A percentile compares a stretch with the other conserved stretches of the same genome.
These are phyloP conservation scores for Pestalotiopsis sp. DNA, from an alignment of 2,329 filamentous ascomycete genomes.

Conservation along the genomic window DNA sequence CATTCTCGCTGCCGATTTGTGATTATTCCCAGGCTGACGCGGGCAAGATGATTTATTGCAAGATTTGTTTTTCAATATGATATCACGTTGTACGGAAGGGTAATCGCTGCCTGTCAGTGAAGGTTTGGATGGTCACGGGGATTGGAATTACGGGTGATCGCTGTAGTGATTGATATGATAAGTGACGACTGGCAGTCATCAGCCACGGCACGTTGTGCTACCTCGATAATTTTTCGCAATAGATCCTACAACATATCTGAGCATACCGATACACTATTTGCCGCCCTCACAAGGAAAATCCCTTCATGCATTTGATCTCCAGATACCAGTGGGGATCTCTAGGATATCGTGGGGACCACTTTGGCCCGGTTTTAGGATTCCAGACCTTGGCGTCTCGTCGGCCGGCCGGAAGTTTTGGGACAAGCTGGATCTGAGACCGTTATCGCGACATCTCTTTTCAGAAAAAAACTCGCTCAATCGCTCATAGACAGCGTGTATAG, in stretches of 20 bases:
- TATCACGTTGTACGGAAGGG: background rate
- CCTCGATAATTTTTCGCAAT: background rate
- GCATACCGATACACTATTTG: background rate
- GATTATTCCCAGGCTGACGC: background rate
- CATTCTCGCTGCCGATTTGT: background rate
- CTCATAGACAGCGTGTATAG: too few species aligned
- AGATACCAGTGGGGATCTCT: background rate
- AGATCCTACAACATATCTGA: background rate
- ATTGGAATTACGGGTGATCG: background rate
- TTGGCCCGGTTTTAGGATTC: background rate
- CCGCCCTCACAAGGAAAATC: background rate
- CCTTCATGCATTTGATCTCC: constrained; percentile 1
- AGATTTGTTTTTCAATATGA: background rate
- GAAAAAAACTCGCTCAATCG: background rate
- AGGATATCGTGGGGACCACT: background rate
- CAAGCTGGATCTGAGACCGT: constrained; percentile 6
- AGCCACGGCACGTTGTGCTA: background rate
- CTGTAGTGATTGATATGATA: background rate
- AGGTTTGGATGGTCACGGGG: background rate
- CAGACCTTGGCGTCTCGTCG: constrained; percentile 11
- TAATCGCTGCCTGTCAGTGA: background rate
- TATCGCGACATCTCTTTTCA: background rate
- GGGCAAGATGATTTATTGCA: background rate
- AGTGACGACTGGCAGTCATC: too few species aligned
- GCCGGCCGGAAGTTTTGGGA: background rate